Base-by-base conservation (phyloP, 805 yeast species). In the Pichia cephalocereana region DNA sequence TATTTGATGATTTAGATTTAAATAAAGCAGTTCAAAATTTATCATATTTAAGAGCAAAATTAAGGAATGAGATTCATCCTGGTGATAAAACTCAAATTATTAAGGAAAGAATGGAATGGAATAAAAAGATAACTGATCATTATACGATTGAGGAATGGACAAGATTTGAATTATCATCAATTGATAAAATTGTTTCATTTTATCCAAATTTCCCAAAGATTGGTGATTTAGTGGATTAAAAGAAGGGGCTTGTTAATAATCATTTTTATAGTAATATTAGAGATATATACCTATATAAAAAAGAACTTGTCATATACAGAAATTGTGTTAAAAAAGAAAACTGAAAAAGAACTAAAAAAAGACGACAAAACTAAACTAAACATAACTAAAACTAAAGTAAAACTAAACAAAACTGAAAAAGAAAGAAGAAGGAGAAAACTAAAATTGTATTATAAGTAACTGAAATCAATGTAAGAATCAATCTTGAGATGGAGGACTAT, bases 91-190 rank as follows among this genome's bases (percentile, higher is more conserved):
- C 57, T 14, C 65, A 69, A n/a, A 67, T 64, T 8, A 79, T 83
- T 40, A 79, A 79, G 46, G 64, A 65, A 4, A 69, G 93, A 51
- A 85, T 85, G 93, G 72, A 70, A 18, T 81, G 90, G 84, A 81
- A 84, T 62, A 80, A 76, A 44, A 65, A 63, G 4, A 68, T 82
- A 38, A 83, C 90, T 3, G 91, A 85, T 60, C 65, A 66, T 45
- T 79, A 75, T 61, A 58, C 74, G 11, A 71, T 82, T 50, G 70
- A 72, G 49, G 75, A 83, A 55, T 81, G 90, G 82, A 76, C 85
- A 48, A 57, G 55, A 40, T 60, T 78, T 54, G 60, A 62, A 8
- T 65, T 63, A 27, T 54, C 56, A 4, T 57, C 62, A 14, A 65
- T 71, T 34, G 73, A 70, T 43, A 60, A 56, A 41, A 68, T 83